Base-by-base conservation (phyloP, 352 stramenopile genomes). In the Phytophthora kernoviae region DNA sequence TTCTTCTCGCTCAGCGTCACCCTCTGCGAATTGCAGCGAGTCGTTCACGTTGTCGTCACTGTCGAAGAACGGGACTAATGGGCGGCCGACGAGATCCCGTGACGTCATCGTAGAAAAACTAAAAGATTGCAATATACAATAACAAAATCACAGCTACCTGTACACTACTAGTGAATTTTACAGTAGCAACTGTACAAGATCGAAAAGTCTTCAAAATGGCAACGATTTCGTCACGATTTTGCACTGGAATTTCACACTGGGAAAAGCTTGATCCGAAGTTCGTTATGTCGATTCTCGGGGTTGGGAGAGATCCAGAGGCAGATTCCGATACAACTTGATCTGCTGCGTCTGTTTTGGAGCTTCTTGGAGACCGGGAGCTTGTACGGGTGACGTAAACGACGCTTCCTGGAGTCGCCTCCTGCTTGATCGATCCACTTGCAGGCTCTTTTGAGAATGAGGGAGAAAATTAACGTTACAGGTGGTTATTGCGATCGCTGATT, bases 11-110 rank as follows among this genome's bases (percentile, higher is more conserved):
- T 70, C 70, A 24, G 71, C 53, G 44, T 70, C 50, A 37, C 65
- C 62, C 22, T 69, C 63, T 52, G 75, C 69, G 3, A 84, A 36
- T 9, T 70, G 32, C 20, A 94, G 71, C 37, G 75, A 45, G 43
- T 79, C 70, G 65, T 94, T 94, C 33, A 94, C 80, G 15, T 92
- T 88, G 6, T 91, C 79, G 37, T 92, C 67, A 12, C 62, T 62
- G 54, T 91, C 84, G 51, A 92, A 92, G 54, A 87, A 92, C 22
- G 82, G 84, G 48, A 92, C 81, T 24, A 94, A 61, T 24, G 84
- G 84, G 33, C 84, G 82, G 0, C 84, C 82, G 10, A 94, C 65
- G 22, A 93, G 54, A 41, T 80, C 64, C 24, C 59, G 59, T 8
- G 68, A 73, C 24, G 67, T 47, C 68, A 77, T 75, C 30, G n/a